Base-by-base conservation (phyloP, 441 rosid genomes). In the Geranium incanum region DNA sequence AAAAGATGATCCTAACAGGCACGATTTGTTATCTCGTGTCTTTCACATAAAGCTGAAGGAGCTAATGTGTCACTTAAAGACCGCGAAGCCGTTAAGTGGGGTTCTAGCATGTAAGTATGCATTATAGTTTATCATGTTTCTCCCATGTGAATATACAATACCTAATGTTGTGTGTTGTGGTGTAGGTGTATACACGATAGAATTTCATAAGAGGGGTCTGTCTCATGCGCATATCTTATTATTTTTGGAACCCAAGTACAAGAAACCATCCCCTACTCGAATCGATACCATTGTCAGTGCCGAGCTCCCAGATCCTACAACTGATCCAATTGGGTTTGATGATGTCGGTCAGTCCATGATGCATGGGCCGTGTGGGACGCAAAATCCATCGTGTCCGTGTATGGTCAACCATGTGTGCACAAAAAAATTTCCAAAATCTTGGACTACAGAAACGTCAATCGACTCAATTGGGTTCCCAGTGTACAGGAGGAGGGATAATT, bases 151-250 rank as follows among this genome's bases (percentile, higher is more conserved):
- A 6, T 1, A 1, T 41, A 5, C 8, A 6, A 0, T 5, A 5
- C 6, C 8, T 41, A 5, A 41, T 9, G 3, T 3, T 38, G 0
- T 0, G 43, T 38, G 7, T 0, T 3, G 2, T 1, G 9, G 8
- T 9, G 13, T 9, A 48, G 57, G 57, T 48, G 0, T 48, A 48
- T 60, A 62, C 8, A 66, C 28, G 0, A 15, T 72, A 0, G 77
- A 77, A 18, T 70, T 52, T 2, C 72, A 74, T 15, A 74, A 80
- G 62, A 15, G 62, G 4, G 74, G 78, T 0, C 50, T 74, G 0
- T 75, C 66, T 0, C 77, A 71, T 52, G 77, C 71, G 1, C 77
- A 77, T 37, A 74, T 72, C 19, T 3, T 69, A 1, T 0, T 77
- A 5, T 72, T 18, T 18, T 7, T 71, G 1, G 57, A 68, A 1